A percentile compares a stretch with the other conserved stretches of the same genome.
Conservation (phyloP, 2,329 filamentous ascomycete genomes). For the Triangularia setosa region DNA sequence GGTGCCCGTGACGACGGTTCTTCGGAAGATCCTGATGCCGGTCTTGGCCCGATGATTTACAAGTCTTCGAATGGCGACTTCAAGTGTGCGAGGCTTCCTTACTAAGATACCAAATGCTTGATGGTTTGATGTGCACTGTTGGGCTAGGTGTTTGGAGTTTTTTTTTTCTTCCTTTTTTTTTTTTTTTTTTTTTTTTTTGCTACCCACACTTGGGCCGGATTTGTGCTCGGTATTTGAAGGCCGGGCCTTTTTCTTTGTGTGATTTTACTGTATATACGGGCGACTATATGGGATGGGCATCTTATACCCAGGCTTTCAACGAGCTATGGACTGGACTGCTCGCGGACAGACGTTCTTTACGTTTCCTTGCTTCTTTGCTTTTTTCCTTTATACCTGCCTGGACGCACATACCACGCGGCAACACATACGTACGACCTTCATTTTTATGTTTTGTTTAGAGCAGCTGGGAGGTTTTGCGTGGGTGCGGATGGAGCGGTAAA, state of each 20-base stretch:
- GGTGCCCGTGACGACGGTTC: conserved; percentile 21
- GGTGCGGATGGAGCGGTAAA: background rate
- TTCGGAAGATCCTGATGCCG: conserved; percentile 11
- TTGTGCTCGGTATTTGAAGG: background rate
- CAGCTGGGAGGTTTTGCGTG: conserved; percentile 1
- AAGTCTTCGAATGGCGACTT: conserved; percentile 19
- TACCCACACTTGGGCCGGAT: background rate
- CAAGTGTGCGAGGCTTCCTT: background rate
- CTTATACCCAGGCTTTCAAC: background rate
- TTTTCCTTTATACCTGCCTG: background rate
- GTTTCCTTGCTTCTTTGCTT: background rate
- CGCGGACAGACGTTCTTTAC: background rate
- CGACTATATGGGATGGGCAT: background rate
- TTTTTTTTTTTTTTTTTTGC: no score
- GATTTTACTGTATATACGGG: conserved; percentile 9
- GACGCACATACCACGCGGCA: background rate
- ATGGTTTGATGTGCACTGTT: background rate
- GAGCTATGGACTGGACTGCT: background rate
- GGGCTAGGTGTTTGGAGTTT: conserved; percentile 8
- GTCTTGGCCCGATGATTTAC: conserved; percentile 8
- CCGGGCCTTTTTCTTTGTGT: background rate
- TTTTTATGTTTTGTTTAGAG: background rate
- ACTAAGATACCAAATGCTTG: background rate
- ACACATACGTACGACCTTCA: conserved; percentile 1
- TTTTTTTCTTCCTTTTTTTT: no score